Evolutionary conservation across 1,284 basidiomycete genomes (phyloP), one percentile per base, ranked within the genome.

Genomic region (Ganoderma sinense): DNA sequence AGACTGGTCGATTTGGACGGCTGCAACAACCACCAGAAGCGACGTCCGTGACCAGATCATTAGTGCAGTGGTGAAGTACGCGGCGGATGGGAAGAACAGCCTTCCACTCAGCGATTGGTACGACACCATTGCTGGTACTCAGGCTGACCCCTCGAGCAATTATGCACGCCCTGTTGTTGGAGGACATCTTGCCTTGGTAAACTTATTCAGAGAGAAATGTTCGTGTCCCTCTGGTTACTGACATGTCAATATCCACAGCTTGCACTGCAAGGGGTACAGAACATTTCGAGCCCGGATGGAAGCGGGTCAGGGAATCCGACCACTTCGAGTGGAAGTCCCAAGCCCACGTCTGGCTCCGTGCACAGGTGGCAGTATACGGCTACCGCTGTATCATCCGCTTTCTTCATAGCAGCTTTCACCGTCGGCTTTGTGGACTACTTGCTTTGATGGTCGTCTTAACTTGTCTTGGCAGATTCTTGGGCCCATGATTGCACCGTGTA

Each of bases 1-100:
- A 87, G 88, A 91, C 73, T 91, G 89, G 90, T 80, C 88, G 69
- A 87, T 89, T 13, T 90, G 84, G 84, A 90, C 88, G 0, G 85
- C 88, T 5, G 87, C 82, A 11, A 84, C 87, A 39, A 84, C 86
- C 72, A 86, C 86, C 1, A 83, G 86, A 70, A 84, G 77, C 3
- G 74, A 81, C 2, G 81, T 82, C 0, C 84, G 89, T 53, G 84
- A 90, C 71, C 75, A 85, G 48, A 83, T 92, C 73, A 86, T 92
- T 62, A 78, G 81, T 53, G 81, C 85, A 0, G 87, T 91, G 26
- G 82, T 81, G 74, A 83, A 84, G 48, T 92, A 86, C 76, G 86
- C 87, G 5, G 82, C 86, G 0, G 81, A 85, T 65, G 87, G 87
- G 18, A 74, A 81, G 61, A 88, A 84, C 75, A 82, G 78, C 29